These are phyloP conservation scores for Yarrowia sp. DNA, from an alignment of 805 yeast species.

Conservation along the genomic window DNA sequence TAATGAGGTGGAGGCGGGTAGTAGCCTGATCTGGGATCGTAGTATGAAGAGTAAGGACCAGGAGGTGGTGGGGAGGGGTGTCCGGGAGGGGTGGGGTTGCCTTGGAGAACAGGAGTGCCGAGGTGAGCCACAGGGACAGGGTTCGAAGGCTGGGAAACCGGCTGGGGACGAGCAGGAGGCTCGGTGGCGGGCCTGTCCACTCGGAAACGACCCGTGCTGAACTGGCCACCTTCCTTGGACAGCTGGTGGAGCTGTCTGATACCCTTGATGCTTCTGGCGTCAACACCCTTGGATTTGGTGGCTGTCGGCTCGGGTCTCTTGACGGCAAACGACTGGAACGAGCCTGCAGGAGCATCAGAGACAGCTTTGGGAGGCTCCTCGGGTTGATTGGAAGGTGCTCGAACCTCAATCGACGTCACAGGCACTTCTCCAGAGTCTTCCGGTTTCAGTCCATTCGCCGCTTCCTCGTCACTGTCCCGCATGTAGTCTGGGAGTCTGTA, in stretches of 20 bases:
- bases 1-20: neutral
- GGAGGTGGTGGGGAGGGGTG: neutral
- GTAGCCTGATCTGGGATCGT: neutral
- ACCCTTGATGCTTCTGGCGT: constrained; percentile 10
- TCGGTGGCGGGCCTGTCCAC: neutral
- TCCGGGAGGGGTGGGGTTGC: neutral
- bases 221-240: constrained; percentile 21
- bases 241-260: constrained; percentile 14
- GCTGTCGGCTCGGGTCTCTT: neutral
- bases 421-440: neutral
- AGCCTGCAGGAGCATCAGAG: constrained; percentile 3
- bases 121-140: too few species aligned
- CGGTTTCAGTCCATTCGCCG: too few species aligned
- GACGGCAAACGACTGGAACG: constrained; percentile 9
- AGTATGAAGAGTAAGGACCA: neutral
- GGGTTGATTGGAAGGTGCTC: too few species aligned
- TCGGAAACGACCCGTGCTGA: neutral
- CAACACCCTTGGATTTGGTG: neutral
- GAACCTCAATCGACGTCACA: too few species aligned
- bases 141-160: neutral
- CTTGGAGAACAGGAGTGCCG: neutral
- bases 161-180: neutral
- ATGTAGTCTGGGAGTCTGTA: constrained; percentile 1
- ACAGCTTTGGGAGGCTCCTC: neutral
- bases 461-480: too few species aligned